These are phyloP conservation scores for Ceratocystis variospora DNA, from an alignment of 2,329 filamentous ascomycete genomes.

Conservation along the genomic window DNA sequence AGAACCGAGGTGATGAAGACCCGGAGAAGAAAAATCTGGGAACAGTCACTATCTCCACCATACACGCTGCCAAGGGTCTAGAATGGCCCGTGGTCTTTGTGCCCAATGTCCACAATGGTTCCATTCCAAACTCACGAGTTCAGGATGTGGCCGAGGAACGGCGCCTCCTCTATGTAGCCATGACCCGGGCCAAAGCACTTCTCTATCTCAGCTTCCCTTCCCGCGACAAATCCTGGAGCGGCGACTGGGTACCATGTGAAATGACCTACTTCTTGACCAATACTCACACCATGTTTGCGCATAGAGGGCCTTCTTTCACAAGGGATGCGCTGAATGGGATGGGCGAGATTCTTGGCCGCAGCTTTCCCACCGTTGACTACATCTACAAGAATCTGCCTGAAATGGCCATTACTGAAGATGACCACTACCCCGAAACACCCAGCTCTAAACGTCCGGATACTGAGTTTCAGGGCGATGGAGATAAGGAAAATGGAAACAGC, in stretches of 20 bases:
- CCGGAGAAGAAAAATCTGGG: slow-evolving; percentile 23
- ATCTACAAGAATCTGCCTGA: slow-evolving; percentile 40
- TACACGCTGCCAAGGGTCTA: slow-evolving; percentile 87
- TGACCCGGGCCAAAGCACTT: slow-evolving; percentile 81
- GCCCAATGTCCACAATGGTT: slow-evolving; percentile 76
- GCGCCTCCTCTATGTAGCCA: slow-evolving; percentile 81
- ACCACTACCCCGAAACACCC: slow-evolving; percentile 53
- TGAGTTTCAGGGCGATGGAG: not conserved
- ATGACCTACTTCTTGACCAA: slow-evolving; percentile 24
- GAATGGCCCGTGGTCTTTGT: slow-evolving; percentile 96
- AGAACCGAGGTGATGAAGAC: slow-evolving; percentile 41
- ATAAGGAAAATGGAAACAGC: slow-evolving; percentile 15
- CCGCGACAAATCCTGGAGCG: slow-evolving; percentile 4
- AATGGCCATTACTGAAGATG: slow-evolving; percentile 50
- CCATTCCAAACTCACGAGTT: slow-evolving; percentile 74
- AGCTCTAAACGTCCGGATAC: slow-evolving; percentile 25
- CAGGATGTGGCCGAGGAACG: slow-evolving; percentile 83
- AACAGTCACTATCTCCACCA: slow-evolving; percentile 82
- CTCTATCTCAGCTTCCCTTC: slow-evolving; percentile 70
- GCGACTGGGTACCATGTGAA: slow-evolving; percentile 10
- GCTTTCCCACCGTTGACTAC: slow-evolving; percentile 40
- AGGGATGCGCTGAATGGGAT: slow-evolving; percentile 49
- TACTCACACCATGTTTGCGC: slow-evolving; percentile 31
- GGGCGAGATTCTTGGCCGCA: slow-evolving; percentile 55
- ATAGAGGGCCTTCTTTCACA: slow-evolving; percentile 57